Percentiles rank a stretch among this genome's conserved stretches.
phyloP scores from a whole-genome alignment of 345 rosid genomes.

The Rhizophora apiculata region DNA sequence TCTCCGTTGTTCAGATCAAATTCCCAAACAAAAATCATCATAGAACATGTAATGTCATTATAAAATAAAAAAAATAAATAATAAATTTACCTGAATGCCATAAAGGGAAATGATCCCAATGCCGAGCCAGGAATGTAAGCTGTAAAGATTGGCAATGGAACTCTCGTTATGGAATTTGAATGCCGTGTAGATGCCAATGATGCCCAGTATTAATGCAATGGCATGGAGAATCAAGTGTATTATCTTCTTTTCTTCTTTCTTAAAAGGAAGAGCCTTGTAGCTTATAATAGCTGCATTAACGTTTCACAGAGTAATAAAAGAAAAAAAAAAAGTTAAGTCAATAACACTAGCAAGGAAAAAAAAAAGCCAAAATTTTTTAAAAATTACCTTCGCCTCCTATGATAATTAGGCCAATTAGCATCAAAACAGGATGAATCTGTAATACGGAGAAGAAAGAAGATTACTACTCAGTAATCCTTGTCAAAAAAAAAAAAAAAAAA shows the following conservation, averaged over 20 bases:
- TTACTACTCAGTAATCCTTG: background rate
- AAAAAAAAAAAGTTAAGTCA: background rate
- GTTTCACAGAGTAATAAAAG: too few species aligned
- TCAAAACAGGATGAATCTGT: conserved; percentile 89
- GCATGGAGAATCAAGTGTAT: conserved; percentile 79
- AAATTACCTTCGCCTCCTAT: conserved; percentile 93
- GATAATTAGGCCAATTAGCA: conserved; percentile 83
- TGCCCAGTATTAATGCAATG: conserved; percentile 72
- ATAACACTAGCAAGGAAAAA: background rate
- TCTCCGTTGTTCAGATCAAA: background rate
- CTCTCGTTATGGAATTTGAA: conserved; percentile 91
- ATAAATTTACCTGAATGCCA: conserved; percentile 64
- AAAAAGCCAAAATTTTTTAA: background rate
- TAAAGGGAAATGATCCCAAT: conserved; percentile 69
- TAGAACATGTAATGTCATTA: background rate
- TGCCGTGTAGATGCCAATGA: conserved; percentile 67
- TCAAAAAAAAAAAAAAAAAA: background rate
- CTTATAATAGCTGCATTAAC: conserved; percentile 63
- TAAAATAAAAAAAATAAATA: too few species aligned
- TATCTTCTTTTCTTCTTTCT: conserved; percentile 72
- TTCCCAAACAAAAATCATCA: background rate
- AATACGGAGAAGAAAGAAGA: background rate
- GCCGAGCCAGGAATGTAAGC: conserved; percentile 97
- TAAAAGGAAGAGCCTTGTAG: conserved; percentile 66
- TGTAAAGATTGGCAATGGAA: conserved; percentile 72